Evolutionary conservation across 225 moss, liverwort and hornwort genomes (phyloP).

Genomic region (Sphagnum tenellum): DNA sequence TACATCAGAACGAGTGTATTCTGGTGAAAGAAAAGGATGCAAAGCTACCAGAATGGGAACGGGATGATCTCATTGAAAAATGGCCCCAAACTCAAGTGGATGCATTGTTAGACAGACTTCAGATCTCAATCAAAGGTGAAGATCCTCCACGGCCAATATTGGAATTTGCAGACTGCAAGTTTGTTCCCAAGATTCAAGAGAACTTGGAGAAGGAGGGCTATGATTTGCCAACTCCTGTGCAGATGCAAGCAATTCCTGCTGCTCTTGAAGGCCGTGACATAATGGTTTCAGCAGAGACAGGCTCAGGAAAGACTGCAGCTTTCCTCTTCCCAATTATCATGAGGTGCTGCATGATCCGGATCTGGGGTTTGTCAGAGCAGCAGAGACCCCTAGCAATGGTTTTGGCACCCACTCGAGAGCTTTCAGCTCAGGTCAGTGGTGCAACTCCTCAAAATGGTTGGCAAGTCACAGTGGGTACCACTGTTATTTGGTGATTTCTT

Average conservation of each 20-base stretch:
- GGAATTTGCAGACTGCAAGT: slow-evolving; percentile 76
- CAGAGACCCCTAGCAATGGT: slow-evolving; percentile 76
- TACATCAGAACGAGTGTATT: slow-evolving; percentile 55
- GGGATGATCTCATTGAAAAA: slow-evolving; percentile 36
- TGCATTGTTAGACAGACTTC: slow-evolving; percentile 38
- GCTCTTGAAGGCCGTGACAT: slow-evolving; percentile 69
- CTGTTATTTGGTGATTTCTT: too few relatives aligned
- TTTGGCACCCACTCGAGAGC: slow-evolving; percentile 86
- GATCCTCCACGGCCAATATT: slow-evolving; percentile 70
- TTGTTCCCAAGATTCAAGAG: slow-evolving; percentile 61
- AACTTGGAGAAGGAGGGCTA: slow-evolving; percentile 81
- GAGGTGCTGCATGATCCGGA: slow-evolving; percentile 57
- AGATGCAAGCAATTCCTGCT: slow-evolving; percentile 93
- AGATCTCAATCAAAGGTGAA: slow-evolving; percentile 57
- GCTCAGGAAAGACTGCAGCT: slow-evolving; percentile 82
- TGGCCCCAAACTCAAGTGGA: slow-evolving; percentile 65
- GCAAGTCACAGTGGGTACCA: too few relatives aligned
- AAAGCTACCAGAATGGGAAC: slow-evolving; percentile 52
- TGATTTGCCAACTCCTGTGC: slow-evolving; percentile 88
- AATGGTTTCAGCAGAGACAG: slow-evolving; percentile 88
- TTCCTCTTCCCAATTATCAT: slow-evolving; percentile 68
- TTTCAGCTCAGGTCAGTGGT: slow-evolving; percentile 49
- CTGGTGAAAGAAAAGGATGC: slow-evolving; percentile 41
- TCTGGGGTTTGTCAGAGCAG: slow-evolving; percentile 43
- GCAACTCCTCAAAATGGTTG: too few relatives aligned